Base-by-base conservation (phyloP, 116 monocot species). In the Cymodocea nodosa region DNA sequence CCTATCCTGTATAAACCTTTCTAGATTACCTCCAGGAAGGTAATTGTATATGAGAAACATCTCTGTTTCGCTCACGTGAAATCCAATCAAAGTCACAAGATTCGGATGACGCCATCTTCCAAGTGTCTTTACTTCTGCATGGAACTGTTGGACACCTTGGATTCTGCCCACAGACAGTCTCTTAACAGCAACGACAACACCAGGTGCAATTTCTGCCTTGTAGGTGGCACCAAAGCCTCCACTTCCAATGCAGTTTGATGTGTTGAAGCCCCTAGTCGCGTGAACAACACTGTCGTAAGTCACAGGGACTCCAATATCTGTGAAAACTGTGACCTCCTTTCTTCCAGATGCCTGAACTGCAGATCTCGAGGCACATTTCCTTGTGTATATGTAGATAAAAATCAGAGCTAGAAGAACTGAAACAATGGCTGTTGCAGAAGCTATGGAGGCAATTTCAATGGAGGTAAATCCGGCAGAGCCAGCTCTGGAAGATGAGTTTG, bases 171-270 rank as follows among this genome's bases (percentile, higher is more conserved):
- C 74, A 5, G 95, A 83, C 63, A 97, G 91, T 59, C 87, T 84
- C 69, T 97, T 97, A 68, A 97, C 87, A 24, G 95, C 95, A 25
- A 97, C 90, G 22, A 87, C 51, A 60, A 85, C 68, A 19, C 95
- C 95, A 23, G 90, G 91, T 48, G 87, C 74, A 78, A 97, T 71
- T 72, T 97, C 95, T 53, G 95, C 95, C 63, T 85, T 97, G 82
- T 97, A 97, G 9, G 95, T 97, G 17, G 95, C 95, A 50, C 95
- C 95, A 71, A 95, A 95, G n/a, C 94, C 94, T 37, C 94, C 94
- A 71, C 87, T 90, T 62, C 94, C 94, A 51, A 95, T 95, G 51
- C 94, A 95, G 62, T 95, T 90, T 64, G 85, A 90, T 40, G 95
- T 85, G 71, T 85, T 95, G 50, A 97, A 97, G 58, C 70, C 85